These are phyloP conservation scores for Claviceps monticola DNA, from an alignment of 2,329 filamentous ascomycete species.

Conservation along the genomic window DNA sequence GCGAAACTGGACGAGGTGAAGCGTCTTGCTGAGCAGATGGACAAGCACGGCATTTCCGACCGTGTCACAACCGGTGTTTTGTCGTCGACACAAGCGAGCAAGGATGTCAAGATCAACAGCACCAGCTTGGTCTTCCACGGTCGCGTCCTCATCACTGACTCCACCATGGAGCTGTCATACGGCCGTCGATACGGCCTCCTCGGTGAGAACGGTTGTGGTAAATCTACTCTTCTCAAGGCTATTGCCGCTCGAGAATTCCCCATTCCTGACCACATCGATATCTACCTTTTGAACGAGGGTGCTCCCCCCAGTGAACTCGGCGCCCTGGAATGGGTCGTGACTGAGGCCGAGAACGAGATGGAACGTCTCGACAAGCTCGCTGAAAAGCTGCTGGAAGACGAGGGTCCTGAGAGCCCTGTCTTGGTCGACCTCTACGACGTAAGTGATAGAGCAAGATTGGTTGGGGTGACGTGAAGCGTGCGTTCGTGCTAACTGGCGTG, in stretches of 20 bases:
- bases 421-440: constrained; percentile 94
- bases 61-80: constrained; percentile 96
- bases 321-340: constrained; percentile 94
- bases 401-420: constrained; percentile 80
- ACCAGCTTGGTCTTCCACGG: constrained; percentile 94
- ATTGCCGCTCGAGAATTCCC: constrained; percentile 90
- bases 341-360: constrained; percentile 85
- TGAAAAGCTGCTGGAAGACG: constrained; percentile 79
- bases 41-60: constrained; percentile 91
- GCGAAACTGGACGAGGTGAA: constrained; percentile 70
- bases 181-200: constrained; percentile 87
- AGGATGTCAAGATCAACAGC: constrained; percentile 95
- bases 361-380: constrained; percentile 77
- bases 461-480: neutral
- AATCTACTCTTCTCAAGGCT: constrained; percentile 93
- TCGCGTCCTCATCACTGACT: constrained; percentile 87
- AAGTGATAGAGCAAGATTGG: constrained; percentile 21
- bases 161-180: constrained; percentile 83
- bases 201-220: constrained; percentile 98
- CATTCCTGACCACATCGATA: constrained; percentile 91
- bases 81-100: constrained; percentile 67
- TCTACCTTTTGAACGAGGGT: constrained; percentile 96
- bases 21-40: constrained; percentile 83
- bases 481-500: constrained; percentile 9
- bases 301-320: constrained; percentile 79